Conservation (phyloP, 495 filamentous ascomycete species). For the Lasiosphaeria hispida region DNA sequence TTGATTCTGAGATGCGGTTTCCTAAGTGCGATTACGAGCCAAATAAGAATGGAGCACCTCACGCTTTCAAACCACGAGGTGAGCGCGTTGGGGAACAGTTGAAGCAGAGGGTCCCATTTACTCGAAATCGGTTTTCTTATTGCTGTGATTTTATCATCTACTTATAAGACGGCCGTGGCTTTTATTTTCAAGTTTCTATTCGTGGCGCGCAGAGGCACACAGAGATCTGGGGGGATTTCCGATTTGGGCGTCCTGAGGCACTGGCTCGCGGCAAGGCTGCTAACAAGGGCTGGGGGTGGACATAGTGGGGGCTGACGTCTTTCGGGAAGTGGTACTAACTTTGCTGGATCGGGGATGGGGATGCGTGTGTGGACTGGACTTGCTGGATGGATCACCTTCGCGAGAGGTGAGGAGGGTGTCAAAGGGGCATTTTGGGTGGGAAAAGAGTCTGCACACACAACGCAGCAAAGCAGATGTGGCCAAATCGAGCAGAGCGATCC, state of each 20-base stretch:
- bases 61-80: no score
- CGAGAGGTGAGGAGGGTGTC: slow-evolving; percentile 35
- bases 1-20: no score
- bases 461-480: slow-evolving; percentile 35
- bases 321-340: slow-evolving; percentile 24
- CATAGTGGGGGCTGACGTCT: slow-evolving; percentile 30
- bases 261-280: neutral
- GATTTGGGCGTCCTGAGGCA: neutral
- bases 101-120: no score
- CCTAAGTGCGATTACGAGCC: no score
- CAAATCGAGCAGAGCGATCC: slow-evolving; percentile 31
- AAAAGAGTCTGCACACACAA: slow-evolving; percentile 37
- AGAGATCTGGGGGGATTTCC: slow-evolving; percentile 10
- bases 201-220: neutral
- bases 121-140: no score
- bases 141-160: no score
- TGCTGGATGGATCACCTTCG: slow-evolving; percentile 38
- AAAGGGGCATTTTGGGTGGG: slow-evolving; percentile 34
- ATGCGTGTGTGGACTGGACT: slow-evolving; percentile 25
- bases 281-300: slow-evolving; percentile 20
- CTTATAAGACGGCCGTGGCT: no score
- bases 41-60: no score
- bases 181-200: neutral
- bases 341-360: slow-evolving; percentile 27
- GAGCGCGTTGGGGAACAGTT: no score